Evolutionary conservation across 257 asterid species (phyloP).

Genomic region (Knoxia roxburghii): DNA sequence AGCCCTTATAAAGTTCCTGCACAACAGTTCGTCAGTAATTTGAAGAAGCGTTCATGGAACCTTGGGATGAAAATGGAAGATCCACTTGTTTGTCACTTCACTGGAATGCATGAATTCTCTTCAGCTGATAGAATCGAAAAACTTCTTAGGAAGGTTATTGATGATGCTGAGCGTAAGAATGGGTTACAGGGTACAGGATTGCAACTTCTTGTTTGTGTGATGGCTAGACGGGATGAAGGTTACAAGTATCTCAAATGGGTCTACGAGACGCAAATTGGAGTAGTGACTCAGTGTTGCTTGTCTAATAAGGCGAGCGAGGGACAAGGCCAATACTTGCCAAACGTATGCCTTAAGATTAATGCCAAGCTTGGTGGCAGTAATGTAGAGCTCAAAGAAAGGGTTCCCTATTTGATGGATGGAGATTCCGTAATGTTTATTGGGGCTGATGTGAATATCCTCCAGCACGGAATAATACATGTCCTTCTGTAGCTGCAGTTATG

Average conservation of each 20-base stretch:
- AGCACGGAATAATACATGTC: slow-evolving; percentile 33
- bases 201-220: slow-evolving; percentile 54
- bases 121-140: slow-evolving; percentile 24
- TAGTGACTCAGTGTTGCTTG: slow-evolving; percentile 60
- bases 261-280: slow-evolving; percentile 50
- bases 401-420: slow-evolving; percentile 29
- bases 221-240: slow-evolving; percentile 42
- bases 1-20: slow-evolving; percentile 8
- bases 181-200: slow-evolving; percentile 21
- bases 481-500: slow-evolving; percentile 81
- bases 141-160: slow-evolving; percentile 28
- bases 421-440: slow-evolving; percentile 79
- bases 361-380: slow-evolving; percentile 76
- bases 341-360: slow-evolving; percentile 61
- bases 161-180: slow-evolving; percentile 10
- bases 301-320: slow-evolving; percentile 22
- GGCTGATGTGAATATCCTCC: slow-evolving; percentile 82
- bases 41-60: slow-evolving; percentile 28
- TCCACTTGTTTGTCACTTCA: slow-evolving; percentile 20
- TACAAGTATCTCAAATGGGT: slow-evolving; percentile 63
- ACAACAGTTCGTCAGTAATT: slow-evolving; percentile 15
- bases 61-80: slow-evolving; percentile 42
- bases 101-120: slow-evolving; percentile 35
- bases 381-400: slow-evolving; percentile 37
- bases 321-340: slow-evolving; percentile 50